phyloP scores from a whole-genome alignment of 2,329 filamentous ascomycete species.

The Colletotrichum musae region DNA sequence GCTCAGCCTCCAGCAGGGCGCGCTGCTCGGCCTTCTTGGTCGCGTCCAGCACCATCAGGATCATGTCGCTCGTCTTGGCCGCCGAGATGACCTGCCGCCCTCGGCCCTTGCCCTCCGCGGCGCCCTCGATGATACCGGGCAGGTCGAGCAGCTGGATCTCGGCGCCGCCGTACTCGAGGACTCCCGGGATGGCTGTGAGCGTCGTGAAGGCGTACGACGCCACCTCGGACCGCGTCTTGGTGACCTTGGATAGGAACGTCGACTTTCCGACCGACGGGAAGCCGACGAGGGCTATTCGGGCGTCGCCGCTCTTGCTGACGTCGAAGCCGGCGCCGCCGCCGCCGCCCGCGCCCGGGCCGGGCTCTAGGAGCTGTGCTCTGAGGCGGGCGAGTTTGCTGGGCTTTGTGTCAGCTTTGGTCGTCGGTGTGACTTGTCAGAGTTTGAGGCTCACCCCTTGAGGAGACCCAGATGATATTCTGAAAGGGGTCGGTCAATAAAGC shows the following conservation, averaged over 20 bases:
- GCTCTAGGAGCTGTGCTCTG: slow-evolving; percentile 94
- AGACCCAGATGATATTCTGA: slow-evolving; percentile 98
- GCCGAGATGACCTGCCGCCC: slow-evolving; percentile 97
- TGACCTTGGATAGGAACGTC: slow-evolving; percentile 98
- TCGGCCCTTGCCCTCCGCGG: slow-evolving; percentile 94
- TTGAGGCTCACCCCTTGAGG: slow-evolving; percentile 84
- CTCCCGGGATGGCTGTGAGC: slow-evolving; percentile 95
- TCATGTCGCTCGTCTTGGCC: slow-evolving; percentile 97
- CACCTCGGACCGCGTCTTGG: slow-evolving; percentile 96
- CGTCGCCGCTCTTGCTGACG: slow-evolving; percentile 96
- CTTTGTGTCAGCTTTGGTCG: neutral
- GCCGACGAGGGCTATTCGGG: slow-evolving; percentile 96
- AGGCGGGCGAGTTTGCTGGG: slow-evolving; percentile 93
- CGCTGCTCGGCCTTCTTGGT: slow-evolving; percentile 97
- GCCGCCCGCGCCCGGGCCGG: slow-evolving; percentile 82
- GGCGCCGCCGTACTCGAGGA: slow-evolving; percentile 96
- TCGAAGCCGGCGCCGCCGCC: slow-evolving; percentile 89
- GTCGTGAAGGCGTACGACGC: slow-evolving; percentile 98
- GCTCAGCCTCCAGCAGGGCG: slow-evolving; percentile 87
- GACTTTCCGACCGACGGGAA: slow-evolving; percentile 99
- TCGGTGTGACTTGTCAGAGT: neutral
- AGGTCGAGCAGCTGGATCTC: slow-evolving; percentile 99
- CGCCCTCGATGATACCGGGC: slow-evolving; percentile 98
- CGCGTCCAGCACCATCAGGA: slow-evolving; percentile 96
- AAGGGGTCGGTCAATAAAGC: slow-evolving; percentile 21